Base-by-base conservation (phyloP, 179 eudicot species). In the Silene noctiflora region DNA sequence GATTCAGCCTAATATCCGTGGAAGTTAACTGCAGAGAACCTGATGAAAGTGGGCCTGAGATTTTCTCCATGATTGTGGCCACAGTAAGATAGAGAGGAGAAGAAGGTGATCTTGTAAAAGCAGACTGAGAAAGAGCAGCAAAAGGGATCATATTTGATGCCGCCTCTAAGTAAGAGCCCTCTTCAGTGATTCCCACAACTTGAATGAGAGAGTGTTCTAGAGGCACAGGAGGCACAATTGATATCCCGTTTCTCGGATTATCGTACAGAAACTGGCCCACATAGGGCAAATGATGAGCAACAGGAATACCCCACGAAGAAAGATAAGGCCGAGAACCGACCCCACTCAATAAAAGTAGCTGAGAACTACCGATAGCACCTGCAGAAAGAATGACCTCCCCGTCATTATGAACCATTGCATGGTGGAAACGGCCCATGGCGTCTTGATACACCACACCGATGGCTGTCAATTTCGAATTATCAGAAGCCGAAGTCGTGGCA, bases 301-400 rank as follows among this genome's bases (percentile, higher is more conserved):
- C 96, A 19, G 96, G 97, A 75, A 95, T 91, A 48, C 96, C 97
- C 92, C 91, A 91, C 0, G 98, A 88, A 0, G 98, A 90, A 24
- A 95, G 91, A 77, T 95, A 95, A 0, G 90, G 87, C 72, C 90
- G 75, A 3, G 98, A 90, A 16, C 99, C 99, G 4, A 95, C 77
- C 27, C 98, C 98, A 53, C 98, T 91, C 69, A 95, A 63, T 8
- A 95, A 83, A 51, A 95, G 86, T 4, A 91, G 85, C 82, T 95
- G 99, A 22, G 99, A 97, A 74, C 85, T 93, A 4, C 98, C 99
- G 22, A 95, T 73, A 0, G 98, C 95, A 6, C 99, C 99, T 19
- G 98, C 98, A 7, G 87, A 81, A 11, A 95, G 84, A 17, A 93
- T 62, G 12, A 95, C 88, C 64, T 93, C 98, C 2, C 97, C 99